Conservation (phyloP, 495 filamentous ascomycete species). For the Ramalina intermedia region DNA sequence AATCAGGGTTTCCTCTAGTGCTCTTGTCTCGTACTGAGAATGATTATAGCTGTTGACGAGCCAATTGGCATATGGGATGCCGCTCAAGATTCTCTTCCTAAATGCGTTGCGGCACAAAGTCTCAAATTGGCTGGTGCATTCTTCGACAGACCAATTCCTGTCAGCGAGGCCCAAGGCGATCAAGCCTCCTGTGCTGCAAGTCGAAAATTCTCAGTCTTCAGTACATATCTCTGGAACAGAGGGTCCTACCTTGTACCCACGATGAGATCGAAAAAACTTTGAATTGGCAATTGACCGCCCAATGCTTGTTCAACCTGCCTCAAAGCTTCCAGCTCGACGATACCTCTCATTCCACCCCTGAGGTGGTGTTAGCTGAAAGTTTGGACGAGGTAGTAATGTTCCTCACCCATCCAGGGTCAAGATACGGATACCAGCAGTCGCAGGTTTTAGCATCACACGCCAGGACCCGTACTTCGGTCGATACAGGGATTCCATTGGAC, state of each 20-base stretch:
- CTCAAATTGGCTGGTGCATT: slow-evolving; percentile 29
- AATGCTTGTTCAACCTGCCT: slow-evolving; percentile 19
- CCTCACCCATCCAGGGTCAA: slow-evolving; percentile 28
- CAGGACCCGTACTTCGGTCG: background rate
- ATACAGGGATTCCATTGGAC: background rate
- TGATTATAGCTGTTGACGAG: slow-evolving; percentile 17
- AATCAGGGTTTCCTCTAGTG: background rate
- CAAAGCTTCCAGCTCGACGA: slow-evolving; percentile 29
- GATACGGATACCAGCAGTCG: slow-evolving; percentile 22
- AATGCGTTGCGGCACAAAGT: slow-evolving; percentile 30
- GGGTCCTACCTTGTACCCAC: slow-evolving; percentile 27
- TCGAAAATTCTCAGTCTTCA: background rate
- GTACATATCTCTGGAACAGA: background rate
- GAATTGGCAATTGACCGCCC: slow-evolving; percentile 19
- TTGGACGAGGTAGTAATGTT: slow-evolving; percentile 19
- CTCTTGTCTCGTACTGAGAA: slow-evolving; percentile 26
- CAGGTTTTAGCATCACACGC: slow-evolving; percentile 19
- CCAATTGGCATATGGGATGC: slow-evolving; percentile 18
- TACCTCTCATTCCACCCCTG: slow-evolving; percentile 30
- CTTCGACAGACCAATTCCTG: slow-evolving; percentile 29
- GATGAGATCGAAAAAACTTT: slow-evolving; percentile 32
- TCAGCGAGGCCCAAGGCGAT: slow-evolving; percentile 40
- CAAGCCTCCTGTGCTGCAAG: slow-evolving; percentile 36
- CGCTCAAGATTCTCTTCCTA: slow-evolving; percentile 21
- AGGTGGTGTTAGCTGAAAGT: slow-evolving; percentile 20